These are phyloP conservation scores for Chloranthus sessilifolius DNA, from an alignment of 164 flowering plant species.

Conservation along the genomic window DNA sequence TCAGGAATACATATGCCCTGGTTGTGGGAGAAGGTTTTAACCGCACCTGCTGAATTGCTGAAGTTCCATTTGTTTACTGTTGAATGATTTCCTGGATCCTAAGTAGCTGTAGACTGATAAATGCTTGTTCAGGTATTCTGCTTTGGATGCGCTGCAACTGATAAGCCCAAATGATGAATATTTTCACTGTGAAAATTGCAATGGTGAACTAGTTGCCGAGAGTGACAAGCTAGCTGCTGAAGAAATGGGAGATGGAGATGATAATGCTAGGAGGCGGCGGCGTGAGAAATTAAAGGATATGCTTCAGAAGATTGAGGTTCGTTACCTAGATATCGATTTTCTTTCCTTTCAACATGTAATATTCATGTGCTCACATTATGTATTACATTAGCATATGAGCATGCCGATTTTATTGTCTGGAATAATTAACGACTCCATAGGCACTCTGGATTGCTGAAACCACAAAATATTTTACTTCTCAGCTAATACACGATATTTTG, in stretches of 20 bases:
- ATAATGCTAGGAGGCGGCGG: constrained; percentile 77
- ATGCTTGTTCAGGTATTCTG: constrained; percentile 59
- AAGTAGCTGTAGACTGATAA: background rate
- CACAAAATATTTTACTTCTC: no score
- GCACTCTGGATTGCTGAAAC: no score
- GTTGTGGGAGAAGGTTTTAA: constrained; percentile 63
- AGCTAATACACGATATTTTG: no score
- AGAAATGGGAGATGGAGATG: constrained; percentile 89
- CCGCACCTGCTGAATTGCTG: constrained; percentile 1
- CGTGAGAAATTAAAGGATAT: constrained; percentile 75
- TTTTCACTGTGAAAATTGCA: constrained; percentile 91
- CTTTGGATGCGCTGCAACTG: constrained; percentile 79
- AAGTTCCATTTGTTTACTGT: background rate
- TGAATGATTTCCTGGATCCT: background rate
- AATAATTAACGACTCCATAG: no score
- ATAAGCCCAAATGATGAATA: constrained; percentile 58
- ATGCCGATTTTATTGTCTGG: no score
- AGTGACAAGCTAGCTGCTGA: constrained; percentile 84
- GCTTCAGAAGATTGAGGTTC: constrained; percentile 89
- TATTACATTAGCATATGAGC: no score
- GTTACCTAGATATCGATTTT: constrained; percentile 5
- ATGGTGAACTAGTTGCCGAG: constrained; percentile 84
- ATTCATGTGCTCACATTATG: no score
- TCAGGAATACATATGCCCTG: constrained; percentile 90
- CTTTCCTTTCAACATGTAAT: background rate